Percentiles rank a stretch among this genome's conserved stretches.
phyloP scores from a whole-genome alignment of 2,329 filamentous ascomycete species.

The Tolypocladium inflatum region DNA sequence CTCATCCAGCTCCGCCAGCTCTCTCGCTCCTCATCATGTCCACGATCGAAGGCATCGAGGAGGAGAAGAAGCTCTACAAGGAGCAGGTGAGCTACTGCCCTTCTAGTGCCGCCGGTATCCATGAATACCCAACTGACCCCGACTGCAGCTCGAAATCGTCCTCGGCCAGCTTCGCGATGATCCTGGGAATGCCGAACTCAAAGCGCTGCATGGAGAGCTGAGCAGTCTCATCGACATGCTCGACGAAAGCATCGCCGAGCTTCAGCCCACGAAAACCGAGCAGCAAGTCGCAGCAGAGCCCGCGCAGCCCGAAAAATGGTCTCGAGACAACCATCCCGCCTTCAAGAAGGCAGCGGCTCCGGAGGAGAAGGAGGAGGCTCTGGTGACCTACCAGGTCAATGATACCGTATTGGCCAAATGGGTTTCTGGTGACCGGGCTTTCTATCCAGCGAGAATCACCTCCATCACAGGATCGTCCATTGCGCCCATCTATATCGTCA shows the following conservation, averaged over 20 bases:
- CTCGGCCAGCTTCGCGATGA: conserved; percentile 68
- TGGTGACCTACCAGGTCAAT: conserved; percentile 68
- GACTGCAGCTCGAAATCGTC: conserved; percentile 63
- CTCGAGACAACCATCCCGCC: conserved; percentile 70
- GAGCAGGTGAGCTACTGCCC: conserved; percentile 37
- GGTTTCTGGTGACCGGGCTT: conserved; percentile 78
- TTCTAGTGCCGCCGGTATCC: not conserved
- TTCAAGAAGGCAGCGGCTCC: conserved; percentile 45
- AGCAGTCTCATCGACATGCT: conserved; percentile 71
- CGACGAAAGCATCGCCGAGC: conserved; percentile 71
- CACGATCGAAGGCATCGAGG: conserved; percentile 32
- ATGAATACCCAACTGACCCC: conserved; percentile 7
- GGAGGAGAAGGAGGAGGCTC: conserved; percentile 44
- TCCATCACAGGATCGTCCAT: conserved; percentile 88
- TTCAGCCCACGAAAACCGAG: conserved; percentile 45
- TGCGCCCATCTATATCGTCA: conserved; percentile 87
- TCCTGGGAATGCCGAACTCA: conserved; percentile 69
- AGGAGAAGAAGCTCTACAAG: conserved; percentile 44
- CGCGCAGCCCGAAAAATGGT: conserved; percentile 62
- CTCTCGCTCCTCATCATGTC: conserved; percentile 14
- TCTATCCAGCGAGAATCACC: conserved; percentile 87
- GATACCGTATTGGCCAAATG: conserved; percentile 87
- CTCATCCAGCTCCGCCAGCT: not conserved
- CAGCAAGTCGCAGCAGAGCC: conserved; percentile 35
- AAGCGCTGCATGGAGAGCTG: conserved; percentile 70